phyloP scores from a whole-genome alignment of 345 rosid species.

The Stellera chamaejasme region DNA sequence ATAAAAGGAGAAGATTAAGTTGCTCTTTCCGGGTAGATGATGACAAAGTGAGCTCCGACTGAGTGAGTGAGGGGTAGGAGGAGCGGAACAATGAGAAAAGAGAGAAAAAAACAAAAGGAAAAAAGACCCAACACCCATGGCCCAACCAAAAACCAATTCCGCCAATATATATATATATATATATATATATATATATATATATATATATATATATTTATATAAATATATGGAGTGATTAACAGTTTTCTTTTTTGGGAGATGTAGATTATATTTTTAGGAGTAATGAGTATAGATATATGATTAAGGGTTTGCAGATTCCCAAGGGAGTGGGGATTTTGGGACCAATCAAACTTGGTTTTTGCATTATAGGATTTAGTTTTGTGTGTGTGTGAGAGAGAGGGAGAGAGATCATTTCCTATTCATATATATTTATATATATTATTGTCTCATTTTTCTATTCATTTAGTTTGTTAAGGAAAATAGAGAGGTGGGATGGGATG shows the following conservation, averaged over 20 bases:
- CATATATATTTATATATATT: too few relatives aligned
- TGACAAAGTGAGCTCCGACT: slow-evolving; percentile 50
- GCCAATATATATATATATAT: slow-evolving; percentile 11
- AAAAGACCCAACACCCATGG: slow-evolving; percentile 17
- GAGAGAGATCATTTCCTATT: background rate
- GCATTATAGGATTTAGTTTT: slow-evolving; percentile 32
- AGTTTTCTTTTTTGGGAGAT: slow-evolving; percentile 20
- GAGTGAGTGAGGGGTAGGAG: slow-evolving; percentile 10
- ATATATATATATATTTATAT: slow-evolving; percentile 21
- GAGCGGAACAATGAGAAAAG: slow-evolving; percentile 3
- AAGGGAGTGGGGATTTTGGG: slow-evolving; percentile 46
- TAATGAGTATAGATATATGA: slow-evolving; percentile 40
- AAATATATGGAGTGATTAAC: slow-evolving; percentile 28
- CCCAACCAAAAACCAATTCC: slow-evolving; percentile 32
- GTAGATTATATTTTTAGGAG: too few relatives aligned
- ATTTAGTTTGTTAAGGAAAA: too few relatives aligned
- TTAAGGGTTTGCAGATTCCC: slow-evolving; percentile 85
- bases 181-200: slow-evolving; percentile 27
- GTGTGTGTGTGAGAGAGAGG: slow-evolving; percentile 13
- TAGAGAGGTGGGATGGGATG: background rate
- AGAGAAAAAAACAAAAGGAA: background rate
- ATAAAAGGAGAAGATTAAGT: slow-evolving; percentile 69
- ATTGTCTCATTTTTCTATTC: too few relatives aligned
- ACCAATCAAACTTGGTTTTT: slow-evolving; percentile 17
- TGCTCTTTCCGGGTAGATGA: slow-evolving; percentile 53